Evolutionary conservation across 495 filamentous ascomycete genomes (phyloP).

Genomic region (Neurospora sp.): DNA sequence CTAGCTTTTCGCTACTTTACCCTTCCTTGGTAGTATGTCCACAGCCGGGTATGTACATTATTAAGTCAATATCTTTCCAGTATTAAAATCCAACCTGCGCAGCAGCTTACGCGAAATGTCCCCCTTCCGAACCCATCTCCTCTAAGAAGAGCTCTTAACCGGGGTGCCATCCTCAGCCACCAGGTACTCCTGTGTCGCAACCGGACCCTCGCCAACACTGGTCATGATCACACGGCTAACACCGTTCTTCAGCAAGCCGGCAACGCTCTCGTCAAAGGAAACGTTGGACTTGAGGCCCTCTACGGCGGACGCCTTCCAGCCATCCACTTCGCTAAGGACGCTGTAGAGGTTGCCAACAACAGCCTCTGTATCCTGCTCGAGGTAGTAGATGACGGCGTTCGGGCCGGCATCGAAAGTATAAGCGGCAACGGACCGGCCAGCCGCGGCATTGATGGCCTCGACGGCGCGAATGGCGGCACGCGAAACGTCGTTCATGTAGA

Average conservation of each 20-base stretch:
- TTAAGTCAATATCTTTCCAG: not conserved
- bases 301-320: conserved; percentile 46
- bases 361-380: conserved; percentile 58
- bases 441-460: conserved; percentile 71
- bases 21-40: not conserved
- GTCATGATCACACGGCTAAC: conserved; percentile 85
- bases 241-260: conserved; percentile 58
- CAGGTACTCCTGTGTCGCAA: conserved; percentile 66
- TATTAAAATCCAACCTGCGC: not conserved
- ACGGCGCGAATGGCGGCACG: conserved; percentile 77
- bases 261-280: conserved; percentile 46
- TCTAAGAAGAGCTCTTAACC: conserved; percentile 14
- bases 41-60: not conserved
- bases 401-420: conserved; percentile 98
- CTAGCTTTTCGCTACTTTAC: not conserved
- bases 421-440: conserved; percentile 66
- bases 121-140: not conserved
- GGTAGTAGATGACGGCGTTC: conserved; percentile 92
- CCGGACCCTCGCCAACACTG: conserved; percentile 80
- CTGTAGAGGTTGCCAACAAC: conserved; percentile 64
- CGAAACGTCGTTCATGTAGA: conserved; percentile 93
- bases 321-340: conserved; percentile 39
- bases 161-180: conserved; percentile 60
- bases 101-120: not conserved
- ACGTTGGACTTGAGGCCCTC: conserved; percentile 37